Conservation (phyloP, 164 flowering plant species). For the Chloranthus sessilifolius region DNA sequence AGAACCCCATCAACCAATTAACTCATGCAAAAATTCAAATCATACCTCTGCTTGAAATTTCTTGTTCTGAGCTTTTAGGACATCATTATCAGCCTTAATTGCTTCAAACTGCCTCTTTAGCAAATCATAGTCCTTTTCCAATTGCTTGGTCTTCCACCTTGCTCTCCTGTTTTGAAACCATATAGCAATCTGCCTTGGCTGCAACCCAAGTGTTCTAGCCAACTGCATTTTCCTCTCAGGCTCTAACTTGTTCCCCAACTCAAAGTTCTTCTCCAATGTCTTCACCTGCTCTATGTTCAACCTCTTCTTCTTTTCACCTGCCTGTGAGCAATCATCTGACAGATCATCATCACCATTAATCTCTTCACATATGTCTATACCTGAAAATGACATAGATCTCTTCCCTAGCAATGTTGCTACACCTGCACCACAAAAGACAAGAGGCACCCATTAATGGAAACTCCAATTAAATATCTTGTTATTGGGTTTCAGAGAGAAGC, state of each 20-base stretch:
- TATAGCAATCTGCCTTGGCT: slow-evolving; percentile 81
- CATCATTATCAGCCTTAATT: slow-evolving; percentile 64
- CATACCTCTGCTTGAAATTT: slow-evolving; percentile 70
- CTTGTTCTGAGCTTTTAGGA: slow-evolving; percentile 66
- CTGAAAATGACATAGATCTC: slow-evolving; percentile 73
- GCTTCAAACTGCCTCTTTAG: slow-evolving; percentile 71
- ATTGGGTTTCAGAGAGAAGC: background rate
- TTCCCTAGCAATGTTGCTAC: slow-evolving; percentile 55
- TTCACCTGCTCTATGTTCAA: slow-evolving; percentile 79
- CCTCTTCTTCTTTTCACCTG: slow-evolving; percentile 75
- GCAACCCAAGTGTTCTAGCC: slow-evolving; percentile 73
- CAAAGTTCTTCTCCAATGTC: slow-evolving; percentile 81
- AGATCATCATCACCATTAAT: slow-evolving; percentile 39
- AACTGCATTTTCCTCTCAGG: slow-evolving; percentile 90
- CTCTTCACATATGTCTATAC: slow-evolving; percentile 39
- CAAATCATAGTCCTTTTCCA: slow-evolving; percentile 80
- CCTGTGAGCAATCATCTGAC: slow-evolving; percentile 52
- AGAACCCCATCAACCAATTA: background rate
- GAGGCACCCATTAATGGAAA: too few relatives aligned
- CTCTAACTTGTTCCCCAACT: slow-evolving; percentile 83
- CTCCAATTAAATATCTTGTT: background rate
- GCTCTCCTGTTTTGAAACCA: slow-evolving; percentile 94
- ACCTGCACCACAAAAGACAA: slow-evolving; percentile 27
- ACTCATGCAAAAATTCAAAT: slow-evolving; percentile 9
- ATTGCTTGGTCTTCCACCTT: slow-evolving; percentile 89